Evolutionary conservation across 1,284 basidiomycete species (phyloP), one percentile per base, ranked within the genome.

Genomic region (Pterulicium gracile): DNA sequence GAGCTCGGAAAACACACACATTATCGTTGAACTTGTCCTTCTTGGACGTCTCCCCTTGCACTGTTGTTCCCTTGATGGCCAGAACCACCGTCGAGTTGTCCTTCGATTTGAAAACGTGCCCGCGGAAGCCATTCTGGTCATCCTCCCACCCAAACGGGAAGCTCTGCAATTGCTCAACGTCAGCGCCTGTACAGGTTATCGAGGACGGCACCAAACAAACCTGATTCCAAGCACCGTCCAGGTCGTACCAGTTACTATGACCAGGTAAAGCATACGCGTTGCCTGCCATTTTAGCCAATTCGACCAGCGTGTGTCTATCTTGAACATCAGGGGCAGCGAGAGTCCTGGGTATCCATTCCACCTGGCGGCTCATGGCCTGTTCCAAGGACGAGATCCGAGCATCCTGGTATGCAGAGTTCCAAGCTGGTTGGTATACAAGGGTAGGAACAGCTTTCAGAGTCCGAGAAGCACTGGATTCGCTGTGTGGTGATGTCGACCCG

Each of bases 1-100:
- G n/a, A 18, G 7, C 15, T 15, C n/a, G 36, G 15, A 39, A 39
- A 18, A 17, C 5, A 39, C 15, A 17, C 19, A 39, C 36, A 56
- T 95, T 95, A 60, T 93, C 91, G 57, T 93, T 94, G 41, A 82
- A 66, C 66, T 90, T 92, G 68, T 94, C 91, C 55, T 70, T 77
- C 51, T 62, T 66, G 44, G 67, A 68, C 3, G 77, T 78, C 4
- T 77, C 73, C 2, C 77, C 63, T 1, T 80, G 79, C 0, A 88
- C 81, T 1, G 88, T 90, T 0, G 94, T 98, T 32, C 95, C 94
- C 62, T 98, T 98, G 64, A 97, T 78, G 5, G 91, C 79, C 27
- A 98, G 72, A 15, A 96, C 74, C 22, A 97, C 84, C 0, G 88
- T 95, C 10, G 79, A 81, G 56, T 95, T 92, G 60, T 88, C 86